Conservation (phyloP, 306 rosid genomes). For the Lathyrus tuberosus region DNA sequence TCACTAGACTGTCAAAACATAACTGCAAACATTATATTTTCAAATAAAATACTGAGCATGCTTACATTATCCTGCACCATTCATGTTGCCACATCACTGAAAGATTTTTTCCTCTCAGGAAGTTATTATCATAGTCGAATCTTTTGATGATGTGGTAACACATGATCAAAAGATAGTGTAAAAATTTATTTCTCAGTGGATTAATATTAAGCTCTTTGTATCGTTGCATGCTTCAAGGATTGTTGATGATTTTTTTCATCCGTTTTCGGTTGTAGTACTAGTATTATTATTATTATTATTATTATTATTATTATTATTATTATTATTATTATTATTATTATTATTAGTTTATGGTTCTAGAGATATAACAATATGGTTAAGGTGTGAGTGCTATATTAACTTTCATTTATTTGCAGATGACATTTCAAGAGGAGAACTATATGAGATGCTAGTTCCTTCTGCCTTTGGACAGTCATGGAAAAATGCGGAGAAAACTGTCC, state of each 20-base stretch:
- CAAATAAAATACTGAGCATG: conserved; percentile 14
- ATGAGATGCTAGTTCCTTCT: conserved; percentile 81
- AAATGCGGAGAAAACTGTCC: conserved; percentile 39
- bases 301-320: conserved; percentile 17
- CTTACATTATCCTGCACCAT: conserved; percentile 22
- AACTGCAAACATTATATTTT: conserved; percentile 28
- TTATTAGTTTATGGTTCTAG: conserved; percentile 11
- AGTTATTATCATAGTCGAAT: conserved; percentile 5
- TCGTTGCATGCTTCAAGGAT: conserved; percentile 14
- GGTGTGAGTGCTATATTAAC: conserved; percentile 29
- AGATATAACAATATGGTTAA: conserved; percentile 8
- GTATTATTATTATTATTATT: not conserved
- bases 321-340: conserved; percentile 9
- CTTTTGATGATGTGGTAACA: conserved; percentile 7
- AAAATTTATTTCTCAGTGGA: not conserved
- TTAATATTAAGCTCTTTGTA: conserved; percentile 9
- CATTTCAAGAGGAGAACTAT: conserved; percentile 61
- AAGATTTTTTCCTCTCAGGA: not conserved
- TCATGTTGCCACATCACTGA: conserved; percentile 20
- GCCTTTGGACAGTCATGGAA: conserved; percentile 62
- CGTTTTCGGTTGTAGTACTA: conserved; percentile 19
- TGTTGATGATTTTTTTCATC: conserved; percentile 19
- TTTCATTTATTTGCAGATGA: conserved; percentile 55
- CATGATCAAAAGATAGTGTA: conserved; percentile 12
- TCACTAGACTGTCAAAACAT: conserved; percentile 30